Evolutionary conservation across 2,329 filamentous ascomycete species (phyloP), one percentile per base, ranked within the genome.

Genomic region (Aspergillus fischeri): DNA sequence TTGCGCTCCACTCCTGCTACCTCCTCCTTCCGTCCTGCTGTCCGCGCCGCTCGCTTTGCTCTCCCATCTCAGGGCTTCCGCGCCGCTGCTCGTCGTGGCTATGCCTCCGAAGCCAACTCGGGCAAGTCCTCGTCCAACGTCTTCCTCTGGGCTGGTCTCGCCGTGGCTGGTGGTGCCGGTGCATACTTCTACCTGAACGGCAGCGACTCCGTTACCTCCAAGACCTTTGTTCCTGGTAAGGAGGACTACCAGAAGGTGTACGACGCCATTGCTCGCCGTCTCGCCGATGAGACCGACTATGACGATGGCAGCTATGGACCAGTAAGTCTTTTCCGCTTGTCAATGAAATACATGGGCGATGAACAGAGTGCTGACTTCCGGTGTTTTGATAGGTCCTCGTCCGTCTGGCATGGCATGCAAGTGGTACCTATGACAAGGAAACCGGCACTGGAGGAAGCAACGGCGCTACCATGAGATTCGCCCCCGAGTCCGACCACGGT

Each of bases 201-300:
- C 56, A 74, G 76, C 58, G 75, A 75, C 52, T 59, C 60, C 50
- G 52, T 62, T 24, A 58, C 71, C 78, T 58, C 80, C 53, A 67
- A 70, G 71, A 73, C 84, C 65, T 88, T 93, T 79, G 84, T 80
- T 52, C 91, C 92, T 60, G 89, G 84, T 70, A 86, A 89, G 77
- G 87, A 88, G 68, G 92, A 99, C 78, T 97, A 96, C 82, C 92
- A 97, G 82, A 89, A 90, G 77, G 91, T 97, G 54, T 97, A 97
- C 81, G 85, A 97, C 74, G 88, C 87, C 71, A 86, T 97, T 67
- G 92, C 93, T 55, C 78, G 81, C 70, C 82, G 82, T 60, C 81
- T 97, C 55, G 88, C 94, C 76, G 90, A 97, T 78, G 86, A 96
- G 73, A 91, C 94, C 67, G 89, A 97, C 65, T 97, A 97, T 75